These are phyloP conservation scores for Mycosarcoma maydis DNA, from an alignment of 1,284 basidiomycete species.

Conservation along the genomic window DNA sequence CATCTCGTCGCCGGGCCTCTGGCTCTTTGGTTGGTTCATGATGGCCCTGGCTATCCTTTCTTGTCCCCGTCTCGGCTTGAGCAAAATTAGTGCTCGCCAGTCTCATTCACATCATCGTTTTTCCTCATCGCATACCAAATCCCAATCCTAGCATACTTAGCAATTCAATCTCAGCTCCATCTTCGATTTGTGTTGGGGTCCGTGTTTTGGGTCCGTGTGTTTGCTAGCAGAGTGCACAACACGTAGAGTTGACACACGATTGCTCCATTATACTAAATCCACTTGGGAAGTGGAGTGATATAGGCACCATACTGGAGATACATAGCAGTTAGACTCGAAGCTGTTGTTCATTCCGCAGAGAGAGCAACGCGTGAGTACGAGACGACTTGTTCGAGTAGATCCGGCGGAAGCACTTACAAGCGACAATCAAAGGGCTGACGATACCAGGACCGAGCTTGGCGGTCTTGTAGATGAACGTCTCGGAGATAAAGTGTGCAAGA, in stretches of 20 bases:
- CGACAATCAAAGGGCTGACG: conserved; percentile 83
- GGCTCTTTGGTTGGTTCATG: neutral
- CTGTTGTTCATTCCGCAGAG: neutral
- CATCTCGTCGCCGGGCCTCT: neutral
- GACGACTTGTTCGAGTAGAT: neutral
- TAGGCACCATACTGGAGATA: conserved; percentile 21
- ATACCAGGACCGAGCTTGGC: conserved; percentile 75
- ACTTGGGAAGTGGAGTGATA: neutral
- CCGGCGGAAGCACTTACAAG: conserved; percentile 74
- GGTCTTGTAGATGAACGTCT: conserved; percentile 83
- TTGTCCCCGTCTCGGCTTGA: conserved; percentile 20
- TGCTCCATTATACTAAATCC: conserved; percentile 4
- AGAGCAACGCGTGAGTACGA: neutral
- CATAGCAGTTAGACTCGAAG: conserved; percentile 41
- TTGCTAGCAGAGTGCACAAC: too few species aligned
- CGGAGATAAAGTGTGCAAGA: conserved; percentile 86
- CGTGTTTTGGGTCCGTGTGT: too few species aligned
- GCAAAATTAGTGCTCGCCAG: conserved; percentile 12
- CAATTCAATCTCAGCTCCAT: neutral
- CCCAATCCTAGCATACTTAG: neutral
- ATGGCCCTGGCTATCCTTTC: conserved; percentile 5
- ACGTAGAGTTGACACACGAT: too few species aligned
- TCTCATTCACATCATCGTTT: neutral
- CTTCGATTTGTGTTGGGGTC: neutral
- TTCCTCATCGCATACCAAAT: neutral